Evolutionary conservation across 179 eudicot genomes (phyloP), one percentile per base, ranked within the genome.

Genomic region (Carnegiea gigantea): DNA sequence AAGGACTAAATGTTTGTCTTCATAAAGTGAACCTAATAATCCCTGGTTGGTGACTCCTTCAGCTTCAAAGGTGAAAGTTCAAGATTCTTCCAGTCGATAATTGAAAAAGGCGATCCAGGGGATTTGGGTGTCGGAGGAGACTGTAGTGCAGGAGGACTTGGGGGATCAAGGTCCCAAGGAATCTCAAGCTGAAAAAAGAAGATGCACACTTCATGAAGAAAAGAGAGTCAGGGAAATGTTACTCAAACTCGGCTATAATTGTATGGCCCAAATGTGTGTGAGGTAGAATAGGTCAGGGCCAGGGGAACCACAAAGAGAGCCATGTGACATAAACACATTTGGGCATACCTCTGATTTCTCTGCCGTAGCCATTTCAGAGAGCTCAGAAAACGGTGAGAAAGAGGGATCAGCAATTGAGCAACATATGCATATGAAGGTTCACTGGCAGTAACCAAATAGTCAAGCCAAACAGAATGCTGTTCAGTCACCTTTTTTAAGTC

Each of bases 401-500:
- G 43, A 68, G 48, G 53, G 43, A 49, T 77, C 80, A 68, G 80
- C 21, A 38, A 38, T 13, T 40, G 18, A 51, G 24, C 14, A 53
- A 51, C 59, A 72, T 9, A 24, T 0, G 38, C 70, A 78, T 9
- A 78, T 14, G 49, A 24, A 70, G 44, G 30, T 57, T 44, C 75
- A 64, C 4, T 24, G 51, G 28, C 24, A 43, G 36, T 23, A 51
- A 74, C 10, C 26, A 5, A 9, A 38, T 64, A 59, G 21, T 12
- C 28, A 70, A 20, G 48, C 3, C 13, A 21, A 62, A 57, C 36
- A 44, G 46, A 33, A 14, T 4, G 60, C 48, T 78, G 40, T 44
- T 9, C 20, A 48, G 21, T 75, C n/a, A 90, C 95, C 92, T 78
- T 81, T 82, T 40, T 75, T 80, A 44, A 89, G 88, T 64, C 90